phyloP scores from a whole-genome alignment of 2,329 filamentous ascomycete species.

The Colletotrichum cuscutae region DNA sequence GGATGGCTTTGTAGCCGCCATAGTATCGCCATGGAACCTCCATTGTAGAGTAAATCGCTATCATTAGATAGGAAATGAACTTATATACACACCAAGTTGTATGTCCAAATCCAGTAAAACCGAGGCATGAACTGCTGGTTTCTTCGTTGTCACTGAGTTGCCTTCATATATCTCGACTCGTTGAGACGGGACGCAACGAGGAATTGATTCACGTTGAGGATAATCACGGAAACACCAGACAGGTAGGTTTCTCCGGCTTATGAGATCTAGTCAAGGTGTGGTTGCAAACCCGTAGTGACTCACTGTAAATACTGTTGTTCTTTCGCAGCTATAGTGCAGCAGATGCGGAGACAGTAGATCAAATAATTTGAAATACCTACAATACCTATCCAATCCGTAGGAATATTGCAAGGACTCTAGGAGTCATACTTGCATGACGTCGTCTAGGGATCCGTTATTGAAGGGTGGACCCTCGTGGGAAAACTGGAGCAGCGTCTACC shows the following conservation, averaged over 20 bases:
- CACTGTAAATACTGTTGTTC: no score
- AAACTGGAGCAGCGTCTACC: constrained; percentile 29
- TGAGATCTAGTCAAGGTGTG: no score
- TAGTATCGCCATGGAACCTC: background rate
- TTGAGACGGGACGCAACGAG: no score
- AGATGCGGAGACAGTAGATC: background rate
- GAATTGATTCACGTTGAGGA: no score
- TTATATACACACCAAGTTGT: no score
- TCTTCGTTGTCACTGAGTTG: no score
- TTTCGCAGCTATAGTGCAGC: no score
- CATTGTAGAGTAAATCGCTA: background rate
- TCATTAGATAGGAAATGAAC: background rate
- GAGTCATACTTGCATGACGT: constrained; percentile 34
- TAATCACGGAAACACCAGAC: no score
- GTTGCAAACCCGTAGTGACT: no score
- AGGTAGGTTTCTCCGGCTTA: no score
- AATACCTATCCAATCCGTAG: background rate
- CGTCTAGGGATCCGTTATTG: constrained; percentile 29
- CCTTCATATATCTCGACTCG: no score
- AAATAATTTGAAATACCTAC: background rate
- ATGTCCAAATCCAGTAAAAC: no score
- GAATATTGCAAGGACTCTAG: background rate
- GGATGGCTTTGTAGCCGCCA: background rate
- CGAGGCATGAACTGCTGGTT: background rate
- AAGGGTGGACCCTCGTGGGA: background rate